A percentile compares a stretch with the other conserved stretches of the same genome.
Evolutionary conservation across 805 yeast genomes (phyloP).

Genomic region (Suhomyces prunicola): DNA sequence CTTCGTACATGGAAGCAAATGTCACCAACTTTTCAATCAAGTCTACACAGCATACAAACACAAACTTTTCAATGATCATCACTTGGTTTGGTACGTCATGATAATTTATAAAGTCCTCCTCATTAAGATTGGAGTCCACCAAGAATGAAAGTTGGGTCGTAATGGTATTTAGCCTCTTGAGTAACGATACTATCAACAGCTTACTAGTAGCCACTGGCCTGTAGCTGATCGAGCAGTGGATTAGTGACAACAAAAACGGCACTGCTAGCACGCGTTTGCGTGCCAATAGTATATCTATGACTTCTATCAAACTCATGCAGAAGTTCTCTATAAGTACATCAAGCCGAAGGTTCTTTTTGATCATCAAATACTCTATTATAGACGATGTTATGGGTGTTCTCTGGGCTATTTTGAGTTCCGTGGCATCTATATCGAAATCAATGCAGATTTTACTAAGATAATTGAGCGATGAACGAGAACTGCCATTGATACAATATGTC

Average conservation of each 20-base stretch:
- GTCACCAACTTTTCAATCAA: slow-evolving; percentile 47
- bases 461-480: slow-evolving; percentile 27
- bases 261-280: slow-evolving; percentile 35
- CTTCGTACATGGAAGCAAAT: slow-evolving; percentile 23
- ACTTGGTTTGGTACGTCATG: slow-evolving; percentile 31
- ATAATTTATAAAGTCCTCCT: slow-evolving; percentile 26
- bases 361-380: slow-evolving; percentile 43
- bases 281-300: slow-evolving; percentile 29
- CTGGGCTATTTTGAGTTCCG: slow-evolving; percentile 19
- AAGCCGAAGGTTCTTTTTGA: slow-evolving; percentile 44
- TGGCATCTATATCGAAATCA: slow-evolving; percentile 16
- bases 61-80: slow-evolving; percentile 45
- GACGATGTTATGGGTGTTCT: slow-evolving; percentile 36
- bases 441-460: slow-evolving; percentile 32
- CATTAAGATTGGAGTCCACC: slow-evolving; percentile 23
- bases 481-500: slow-evolving; percentile 36
- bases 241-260: slow-evolving; percentile 59
- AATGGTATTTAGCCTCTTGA: slow-evolving; percentile 14
- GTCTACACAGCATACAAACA: slow-evolving; percentile 52
- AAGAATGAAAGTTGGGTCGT: slow-evolving; percentile 20
- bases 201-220: slow-evolving; percentile 58
- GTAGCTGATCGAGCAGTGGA: slow-evolving; percentile 54
- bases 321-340: slow-evolving; percentile 49
- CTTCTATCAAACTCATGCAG: slow-evolving; percentile 16
- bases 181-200: slow-evolving; percentile 22